Percentiles rank a stretch among this genome's conserved stretches.
Evolutionary conservation across 2,329 filamentous ascomycete species (phyloP).

Genomic region (Diaporthe ampelina): DNA sequence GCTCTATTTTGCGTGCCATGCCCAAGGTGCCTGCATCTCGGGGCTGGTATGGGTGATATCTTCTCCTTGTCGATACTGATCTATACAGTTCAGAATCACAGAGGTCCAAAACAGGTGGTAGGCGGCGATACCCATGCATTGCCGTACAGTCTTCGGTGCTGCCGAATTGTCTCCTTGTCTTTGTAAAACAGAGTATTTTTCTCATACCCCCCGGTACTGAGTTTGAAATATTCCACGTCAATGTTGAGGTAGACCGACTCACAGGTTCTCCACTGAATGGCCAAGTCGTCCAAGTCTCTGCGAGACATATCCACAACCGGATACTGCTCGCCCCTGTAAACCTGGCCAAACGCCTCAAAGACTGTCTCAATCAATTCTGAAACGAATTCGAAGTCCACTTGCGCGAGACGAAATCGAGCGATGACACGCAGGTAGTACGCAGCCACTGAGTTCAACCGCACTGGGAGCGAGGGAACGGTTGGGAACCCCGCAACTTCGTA

Average conservation of each 20-base stretch:
- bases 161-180: not conserved
- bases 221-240: not conserved
- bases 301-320: not conserved
- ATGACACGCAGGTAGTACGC: not conserved
- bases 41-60: too few relatives aligned
- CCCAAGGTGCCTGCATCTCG: not conserved
- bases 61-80: too few relatives aligned
- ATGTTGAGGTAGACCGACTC: not conserved
- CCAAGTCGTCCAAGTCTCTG: not conserved
- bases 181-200: not conserved
- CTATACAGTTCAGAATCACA: not conserved
- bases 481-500: not conserved
- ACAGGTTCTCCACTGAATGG: not conserved
- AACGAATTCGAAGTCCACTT: not conserved
- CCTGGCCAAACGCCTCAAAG: not conserved
- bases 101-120: not conserved
- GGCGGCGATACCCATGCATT: too few relatives aligned
- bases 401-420: not conserved
- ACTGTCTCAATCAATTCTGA: not conserved
- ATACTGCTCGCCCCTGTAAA: not conserved
- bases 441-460: not conserved
- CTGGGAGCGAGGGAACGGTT: too few relatives aligned
- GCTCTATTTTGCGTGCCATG: not conserved
- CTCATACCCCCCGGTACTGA: not conserved
- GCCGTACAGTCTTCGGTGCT: too few relatives aligned